A percentile compares a stretch with the other conserved stretches of the same genome.
phyloP scores from a whole-genome alignment of 2,329 filamentous ascomycete genomes.

The Penicillium sp. region DNA sequence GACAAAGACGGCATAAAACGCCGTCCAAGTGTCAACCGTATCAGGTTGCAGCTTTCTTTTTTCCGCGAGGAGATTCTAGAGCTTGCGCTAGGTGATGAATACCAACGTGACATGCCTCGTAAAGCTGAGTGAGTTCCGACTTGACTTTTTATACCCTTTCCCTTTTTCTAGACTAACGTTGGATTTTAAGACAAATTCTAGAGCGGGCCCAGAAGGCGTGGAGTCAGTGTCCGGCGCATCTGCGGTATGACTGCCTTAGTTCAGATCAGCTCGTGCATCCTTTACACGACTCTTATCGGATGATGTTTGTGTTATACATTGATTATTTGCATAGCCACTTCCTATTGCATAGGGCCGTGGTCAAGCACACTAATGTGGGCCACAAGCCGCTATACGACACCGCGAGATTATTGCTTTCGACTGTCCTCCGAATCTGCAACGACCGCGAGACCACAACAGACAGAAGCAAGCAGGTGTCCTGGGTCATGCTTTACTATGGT shows the following conservation, averaged over 20 bases:
- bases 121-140: conserved; percentile 11
- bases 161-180: not conserved
- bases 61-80: conserved; percentile 20
- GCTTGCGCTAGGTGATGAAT: conserved; percentile 19
- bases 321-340: conserved; percentile 35
- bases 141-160: not conserved
- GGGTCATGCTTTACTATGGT: conserved; percentile 28
- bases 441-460: conserved; percentile 27
- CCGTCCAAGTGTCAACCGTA: conserved; percentile 18
- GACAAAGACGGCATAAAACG: conserved; percentile 16
- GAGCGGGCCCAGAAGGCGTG: conserved; percentile 19
- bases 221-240: conserved; percentile 17
- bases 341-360: conserved; percentile 29
- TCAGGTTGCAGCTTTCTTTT: conserved; percentile 21
- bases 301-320: conserved; percentile 26
- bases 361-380: conserved; percentile 29
- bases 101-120: conserved; percentile 16
- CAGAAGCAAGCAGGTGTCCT: conserved; percentile 30
- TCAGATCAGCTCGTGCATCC: conserved; percentile 11
- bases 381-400: conserved; percentile 30
- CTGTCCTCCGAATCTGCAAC: conserved; percentile 26
- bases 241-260: conserved; percentile 18
- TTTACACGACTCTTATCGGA: conserved; percentile 13
- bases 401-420: conserved; percentile 27
- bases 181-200: conserved; percentile 11